These are phyloP conservation scores for Westerdykella aurantiaca DNA, from an alignment of 2,329 filamentous ascomycete species.

Conservation along the genomic window DNA sequence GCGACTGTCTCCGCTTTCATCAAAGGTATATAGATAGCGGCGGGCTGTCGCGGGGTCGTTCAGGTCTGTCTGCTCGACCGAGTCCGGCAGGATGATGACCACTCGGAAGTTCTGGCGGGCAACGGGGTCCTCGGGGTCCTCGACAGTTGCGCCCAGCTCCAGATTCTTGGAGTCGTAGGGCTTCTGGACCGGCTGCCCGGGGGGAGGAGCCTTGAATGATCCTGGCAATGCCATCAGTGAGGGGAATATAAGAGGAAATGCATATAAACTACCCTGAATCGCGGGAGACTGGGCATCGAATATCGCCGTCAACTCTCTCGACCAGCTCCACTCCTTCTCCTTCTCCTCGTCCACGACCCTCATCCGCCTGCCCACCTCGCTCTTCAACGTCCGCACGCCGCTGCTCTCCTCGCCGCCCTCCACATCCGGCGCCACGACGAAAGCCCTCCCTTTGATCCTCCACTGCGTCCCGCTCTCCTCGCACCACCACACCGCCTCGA, in stretches of 20 bases:
- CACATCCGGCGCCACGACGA: conserved; percentile 66
- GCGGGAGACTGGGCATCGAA: conserved; percentile 82
- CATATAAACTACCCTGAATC: conserved; percentile 59
- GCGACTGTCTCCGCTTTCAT: conserved; percentile 35
- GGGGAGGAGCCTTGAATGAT: conserved; percentile 58
- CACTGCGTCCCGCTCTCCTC: conserved; percentile 69
- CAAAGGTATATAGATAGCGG: conserved; percentile 63
- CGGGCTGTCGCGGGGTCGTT: conserved; percentile 57
- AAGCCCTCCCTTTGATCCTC: conserved; percentile 72
- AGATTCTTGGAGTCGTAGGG: conserved; percentile 41
- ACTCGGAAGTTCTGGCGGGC: conserved; percentile 76
- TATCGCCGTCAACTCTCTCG: conserved; percentile 71
- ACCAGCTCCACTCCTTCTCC: conserved; percentile 65
- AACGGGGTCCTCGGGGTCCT: conserved; percentile 62
- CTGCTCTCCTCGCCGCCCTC: conserved; percentile 50
- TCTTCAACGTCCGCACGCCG: conserved; percentile 54
- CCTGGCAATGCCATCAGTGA: conserved; percentile 33
- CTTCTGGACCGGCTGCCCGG: conserved; percentile 42
- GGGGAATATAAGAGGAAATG: conserved; percentile 1
- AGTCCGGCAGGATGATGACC: conserved; percentile 75
- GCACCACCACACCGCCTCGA: conserved; percentile 85
- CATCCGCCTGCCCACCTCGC: conserved; percentile 59
- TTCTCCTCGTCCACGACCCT: conserved; percentile 45
- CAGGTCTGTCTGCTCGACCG: conserved; percentile 70
- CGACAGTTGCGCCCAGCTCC: conserved; percentile 58